These are phyloP conservation scores for Umbelopsis sp. DNA, from an alignment of 192 early-diverging fungal species.

Conservation along the genomic window DNA sequence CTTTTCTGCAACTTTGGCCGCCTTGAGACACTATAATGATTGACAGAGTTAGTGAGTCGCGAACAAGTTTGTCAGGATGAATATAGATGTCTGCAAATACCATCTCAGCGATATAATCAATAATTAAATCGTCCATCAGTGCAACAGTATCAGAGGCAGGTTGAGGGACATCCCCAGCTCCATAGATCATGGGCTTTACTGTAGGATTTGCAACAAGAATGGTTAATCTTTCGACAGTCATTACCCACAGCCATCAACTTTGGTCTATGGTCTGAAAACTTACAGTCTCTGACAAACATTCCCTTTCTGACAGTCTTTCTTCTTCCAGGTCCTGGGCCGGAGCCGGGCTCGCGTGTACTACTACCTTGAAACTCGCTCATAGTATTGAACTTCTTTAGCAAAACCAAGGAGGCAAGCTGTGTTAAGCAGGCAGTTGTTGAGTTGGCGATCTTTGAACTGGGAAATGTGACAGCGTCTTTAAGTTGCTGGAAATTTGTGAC, in stretches of 20 bases:
- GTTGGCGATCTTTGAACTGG: background rate
- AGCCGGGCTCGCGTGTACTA: conserved; percentile 31
- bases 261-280: conserved; percentile 10
- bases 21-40: conserved; percentile 53
- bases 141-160: conserved; percentile 78
- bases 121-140: conserved; percentile 81
- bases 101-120: conserved; percentile 78
- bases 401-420: background rate
- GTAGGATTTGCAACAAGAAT: background rate
- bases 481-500: background rate
- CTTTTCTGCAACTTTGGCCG: conserved; percentile 52
- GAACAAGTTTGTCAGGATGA: background rate
- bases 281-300: conserved; percentile 46
- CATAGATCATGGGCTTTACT: conserved; percentile 83
- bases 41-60: background rate
- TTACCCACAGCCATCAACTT: background rate
- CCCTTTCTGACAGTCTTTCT: conserved; percentile 45
- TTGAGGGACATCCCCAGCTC: conserved; percentile 81
- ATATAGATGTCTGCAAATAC: conserved; percentile 42
- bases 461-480: background rate
- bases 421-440: background rate
- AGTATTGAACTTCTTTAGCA: background rate
- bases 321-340: conserved; percentile 43
- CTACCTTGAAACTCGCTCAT: conserved; percentile 33
- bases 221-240: background rate